Evolutionary conservation across 2,329 filamentous ascomycete genomes (phyloP).

Genomic region (Teratosphaeria zuluensis): DNA sequence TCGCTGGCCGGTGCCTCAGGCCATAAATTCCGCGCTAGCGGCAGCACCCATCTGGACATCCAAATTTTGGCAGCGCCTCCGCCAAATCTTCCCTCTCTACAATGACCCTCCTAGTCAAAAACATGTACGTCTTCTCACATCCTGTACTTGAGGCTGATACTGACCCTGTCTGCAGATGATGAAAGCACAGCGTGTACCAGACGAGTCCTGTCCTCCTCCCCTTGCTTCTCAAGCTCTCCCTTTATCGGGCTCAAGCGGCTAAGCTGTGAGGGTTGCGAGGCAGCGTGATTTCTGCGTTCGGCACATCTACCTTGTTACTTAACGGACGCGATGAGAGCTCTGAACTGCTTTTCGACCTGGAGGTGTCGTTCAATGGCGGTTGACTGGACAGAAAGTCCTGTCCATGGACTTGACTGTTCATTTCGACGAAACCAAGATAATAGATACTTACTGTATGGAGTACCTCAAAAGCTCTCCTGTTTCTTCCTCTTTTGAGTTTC

Average conservation of each 20-base stretch:
- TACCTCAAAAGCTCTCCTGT: neutral
- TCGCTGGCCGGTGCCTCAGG: slow-evolving; percentile 8
- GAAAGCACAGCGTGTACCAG: slow-evolving; percentile 95
- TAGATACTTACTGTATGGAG: neutral
- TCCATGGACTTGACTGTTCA: neutral
- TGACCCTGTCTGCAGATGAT: slow-evolving; percentile 62
- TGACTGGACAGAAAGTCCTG: neutral
- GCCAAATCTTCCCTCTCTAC: slow-evolving; percentile 43
- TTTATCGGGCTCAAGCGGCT: slow-evolving; percentile 82
- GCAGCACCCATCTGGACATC: neutral
- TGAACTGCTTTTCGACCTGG: slow-evolving; percentile 46
- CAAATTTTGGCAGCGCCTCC: neutral
- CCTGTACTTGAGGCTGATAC: slow-evolving; percentile 42
- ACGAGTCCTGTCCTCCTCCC: slow-evolving; percentile 64
- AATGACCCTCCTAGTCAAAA: slow-evolving; percentile 99
- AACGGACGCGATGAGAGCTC: slow-evolving; percentile 98
- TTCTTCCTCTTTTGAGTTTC: neutral
- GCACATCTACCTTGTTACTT: slow-evolving; percentile 96
- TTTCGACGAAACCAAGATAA: neutral
- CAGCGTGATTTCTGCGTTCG: slow-evolving; percentile 97
- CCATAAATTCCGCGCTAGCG: neutral
- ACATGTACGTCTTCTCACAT: slow-evolving; percentile 58
- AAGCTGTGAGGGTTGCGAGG: slow-evolving; percentile 52
- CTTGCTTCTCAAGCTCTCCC: slow-evolving; percentile 69
- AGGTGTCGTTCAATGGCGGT: neutral